Conservation (phyloP, 2,329 filamentous ascomycete species). For the Albifimbria verrucaria region DNA sequence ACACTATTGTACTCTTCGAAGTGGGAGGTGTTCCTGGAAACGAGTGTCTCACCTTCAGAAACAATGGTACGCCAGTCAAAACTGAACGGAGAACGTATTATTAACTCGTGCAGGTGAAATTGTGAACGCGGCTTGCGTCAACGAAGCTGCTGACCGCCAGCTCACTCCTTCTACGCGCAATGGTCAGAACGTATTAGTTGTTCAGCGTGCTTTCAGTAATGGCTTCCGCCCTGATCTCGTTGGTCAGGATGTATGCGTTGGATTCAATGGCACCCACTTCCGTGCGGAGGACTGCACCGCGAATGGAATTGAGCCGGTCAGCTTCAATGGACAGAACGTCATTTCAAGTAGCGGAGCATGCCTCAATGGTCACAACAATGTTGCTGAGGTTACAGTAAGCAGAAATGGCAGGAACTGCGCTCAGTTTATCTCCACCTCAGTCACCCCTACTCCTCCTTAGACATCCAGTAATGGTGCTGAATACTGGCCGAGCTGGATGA, state of each 20-base stretch:
- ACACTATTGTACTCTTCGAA: slow-evolving; percentile 11
- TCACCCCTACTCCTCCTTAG: not conserved
- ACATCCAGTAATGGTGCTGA: no score
- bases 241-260: slow-evolving; percentile 11
- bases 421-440: not conserved
- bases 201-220: slow-evolving; percentile 13
- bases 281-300: slow-evolving; percentile 12
- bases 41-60: slow-evolving; percentile 14
- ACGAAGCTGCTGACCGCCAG: slow-evolving; percentile 11
- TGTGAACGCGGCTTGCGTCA: slow-evolving; percentile 14
- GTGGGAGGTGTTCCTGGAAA: slow-evolving; percentile 12
- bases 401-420: not conserved
- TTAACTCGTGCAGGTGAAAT: slow-evolving; percentile 6
- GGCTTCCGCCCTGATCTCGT: slow-evolving; percentile 13
- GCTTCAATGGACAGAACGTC: slow-evolving; percentile 10
- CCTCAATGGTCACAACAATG: not conserved
- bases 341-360: slow-evolving; percentile 5
- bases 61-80: slow-evolving; percentile 4
- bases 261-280: slow-evolving; percentile 14
- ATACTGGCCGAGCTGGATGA: no score
- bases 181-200: slow-evolving; percentile 8
- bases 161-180: slow-evolving; percentile 10
- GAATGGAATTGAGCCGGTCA: slow-evolving; percentile 8
- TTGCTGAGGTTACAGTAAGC: not conserved
- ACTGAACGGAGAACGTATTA: not conserved